Evolutionary conservation across 768 basidiomycete genomes (phyloP), one percentile per base, ranked within the genome.

Genomic region (Lepiota venenata): DNA sequence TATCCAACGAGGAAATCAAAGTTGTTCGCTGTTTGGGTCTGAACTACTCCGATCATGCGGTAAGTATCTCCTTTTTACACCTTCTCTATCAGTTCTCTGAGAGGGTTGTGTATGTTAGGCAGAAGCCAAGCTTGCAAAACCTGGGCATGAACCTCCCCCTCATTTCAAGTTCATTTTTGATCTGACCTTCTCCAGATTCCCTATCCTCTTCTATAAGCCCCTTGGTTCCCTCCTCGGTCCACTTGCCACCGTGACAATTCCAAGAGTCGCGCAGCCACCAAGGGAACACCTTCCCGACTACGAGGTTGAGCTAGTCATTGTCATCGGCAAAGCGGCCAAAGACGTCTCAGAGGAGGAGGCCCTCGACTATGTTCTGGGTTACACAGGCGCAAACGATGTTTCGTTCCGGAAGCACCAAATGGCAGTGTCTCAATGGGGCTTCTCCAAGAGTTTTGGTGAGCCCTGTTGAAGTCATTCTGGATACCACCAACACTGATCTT

Each of bases 41-140:
- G 45, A 93, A 93, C 65, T 93, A 93, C 64, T 78, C 79, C n/a
- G 89, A 91, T 61, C 89, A 92, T 71, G 91, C 91, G 6, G 90
- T 75, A 61, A 56, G 79, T 67, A 16, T 20, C 35, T 21, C 38
- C 36, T 55, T 45, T 18, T 60, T 21, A 27, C 37, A 48, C 29
- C 38, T 12, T 16, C 9, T 48, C 35, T 8, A 27, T 9, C 22
- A 45, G 6, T 36, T 8, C 27, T 39, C 12, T 4, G 46, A 56
- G 55, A 51, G 36, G 58, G 14, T 53, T 7, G 41, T 45, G n/a
- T 10, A 32, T 45, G 12, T 9, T 54, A 89, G 87, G 82, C 79
- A 1, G 89, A 91, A 69, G 74, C 83, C 0, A 84, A 83, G 27
- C 67, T 90, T 61, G 66, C 81, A 12, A 75, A 76, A 61, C 89